Evolutionary conservation across 78 protist species (phyloP).

Genomic region (Dictyostelium brefeldianum): DNA sequence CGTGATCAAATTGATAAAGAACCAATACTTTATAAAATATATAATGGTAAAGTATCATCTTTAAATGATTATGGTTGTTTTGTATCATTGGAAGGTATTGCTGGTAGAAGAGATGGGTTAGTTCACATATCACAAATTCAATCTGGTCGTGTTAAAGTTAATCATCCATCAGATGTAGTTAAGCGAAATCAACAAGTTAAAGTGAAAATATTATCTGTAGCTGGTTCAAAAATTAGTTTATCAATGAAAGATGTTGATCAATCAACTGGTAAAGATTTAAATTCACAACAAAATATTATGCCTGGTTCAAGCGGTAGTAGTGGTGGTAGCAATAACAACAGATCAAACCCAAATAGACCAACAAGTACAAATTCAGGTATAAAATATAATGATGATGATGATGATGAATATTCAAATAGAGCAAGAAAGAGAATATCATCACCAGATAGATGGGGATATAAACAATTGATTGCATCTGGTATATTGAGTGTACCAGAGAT

Average conservation of each 20-base stretch:
- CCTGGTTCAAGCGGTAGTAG: not conserved
- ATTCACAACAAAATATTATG: slow-evolving; percentile 64
- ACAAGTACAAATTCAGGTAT: not conserved
- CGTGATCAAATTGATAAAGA: slow-evolving; percentile 64
- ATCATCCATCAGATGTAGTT: slow-evolving; percentile 31
- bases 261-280: slow-evolving; percentile 91
- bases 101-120: slow-evolving; percentile 90
- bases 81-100: slow-evolving; percentile 85
- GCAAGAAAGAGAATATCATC: slow-evolving; percentile 87
- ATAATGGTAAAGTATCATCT: slow-evolving; percentile 83
- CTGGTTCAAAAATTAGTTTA: slow-evolving; percentile 81
- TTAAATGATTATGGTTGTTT: slow-evolving; percentile 92
- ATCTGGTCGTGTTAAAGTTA: slow-evolving; percentile 1
- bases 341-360: slow-evolving; percentile 66
- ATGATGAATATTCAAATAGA: slow-evolving; percentile 5
- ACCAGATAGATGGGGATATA: slow-evolving; percentile 94
- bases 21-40: slow-evolving; percentile 85
- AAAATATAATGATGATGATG: slow-evolving; percentile 6
- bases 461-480: slow-evolving; percentile 94
- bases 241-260: slow-evolving; percentile 96
- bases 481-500: slow-evolving; percentile 78
- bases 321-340: not conserved
- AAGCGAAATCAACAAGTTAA: slow-evolving; percentile 79
- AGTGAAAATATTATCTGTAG: slow-evolving; percentile 87
- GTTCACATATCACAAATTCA: slow-evolving; percentile 86